A percentile compares a stretch with the other conserved stretches of the same genome.
Conservation (phyloP, 768 basidiomycete species). For the Panus rudis region DNA sequence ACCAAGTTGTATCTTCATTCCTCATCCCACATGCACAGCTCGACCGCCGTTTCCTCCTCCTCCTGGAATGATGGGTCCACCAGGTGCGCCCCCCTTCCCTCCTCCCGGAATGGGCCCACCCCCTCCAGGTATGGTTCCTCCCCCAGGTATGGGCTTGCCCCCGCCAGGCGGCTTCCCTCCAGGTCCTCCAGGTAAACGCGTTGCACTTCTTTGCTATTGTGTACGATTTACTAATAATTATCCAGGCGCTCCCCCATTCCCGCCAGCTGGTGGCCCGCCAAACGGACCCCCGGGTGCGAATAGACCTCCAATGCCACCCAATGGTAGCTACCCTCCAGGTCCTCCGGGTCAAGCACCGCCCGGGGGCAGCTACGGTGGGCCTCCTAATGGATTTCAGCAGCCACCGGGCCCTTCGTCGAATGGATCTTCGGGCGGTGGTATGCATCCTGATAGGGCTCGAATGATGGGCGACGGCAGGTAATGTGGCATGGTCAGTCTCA, state of each 20-base stretch:
- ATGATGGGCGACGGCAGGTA: conserved; percentile 53
- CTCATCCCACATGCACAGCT: conserved; percentile 25
- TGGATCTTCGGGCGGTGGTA: too few species aligned
- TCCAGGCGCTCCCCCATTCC: conserved; percentile 36
- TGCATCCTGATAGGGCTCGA: conserved; percentile 77
- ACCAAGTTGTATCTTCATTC: neutral
- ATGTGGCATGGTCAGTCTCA: too few species aligned
- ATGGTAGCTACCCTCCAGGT: conserved; percentile 14
- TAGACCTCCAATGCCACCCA: conserved; percentile 24
- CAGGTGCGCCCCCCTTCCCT: conserved; percentile 70
- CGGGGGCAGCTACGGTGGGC: conserved; percentile 22
- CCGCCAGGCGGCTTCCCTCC: conserved; percentile 26
- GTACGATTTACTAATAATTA: neutral
- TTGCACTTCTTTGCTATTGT: neutral
- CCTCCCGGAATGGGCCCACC: conserved; percentile 30
- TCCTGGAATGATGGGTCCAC: conserved; percentile 43
- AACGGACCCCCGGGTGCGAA: conserved; percentile 14
- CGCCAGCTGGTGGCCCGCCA: conserved; percentile 20
- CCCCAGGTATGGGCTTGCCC: conserved; percentile 13
- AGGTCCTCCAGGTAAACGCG: conserved; percentile 4
- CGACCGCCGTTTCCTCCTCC: conserved; percentile 64
- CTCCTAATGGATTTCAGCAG: conserved; percentile 18
- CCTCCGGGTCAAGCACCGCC: conserved; percentile 23
- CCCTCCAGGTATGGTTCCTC: conserved; percentile 17
- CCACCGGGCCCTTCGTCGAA: conserved; percentile 33